Percentiles rank a stretch among this genome's conserved stretches.
These are phyloP conservation scores for Suillus fuscotomentosus DNA, from an alignment of 768 basidiomycete genomes.

Conservation along the genomic window DNA sequence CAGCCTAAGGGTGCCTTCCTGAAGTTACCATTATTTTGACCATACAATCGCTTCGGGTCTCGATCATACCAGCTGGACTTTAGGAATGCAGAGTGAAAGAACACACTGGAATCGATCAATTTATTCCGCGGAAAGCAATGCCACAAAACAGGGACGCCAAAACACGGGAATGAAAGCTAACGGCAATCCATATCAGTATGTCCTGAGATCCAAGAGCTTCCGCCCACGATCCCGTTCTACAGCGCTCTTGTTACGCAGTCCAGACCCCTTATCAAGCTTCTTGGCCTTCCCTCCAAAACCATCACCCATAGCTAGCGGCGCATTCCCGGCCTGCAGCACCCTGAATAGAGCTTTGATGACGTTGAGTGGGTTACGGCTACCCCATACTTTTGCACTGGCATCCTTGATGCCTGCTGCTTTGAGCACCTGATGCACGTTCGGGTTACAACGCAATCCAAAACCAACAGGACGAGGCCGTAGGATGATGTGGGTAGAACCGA, in stretches of 20 bases:
- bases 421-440: constrained; percentile 83
- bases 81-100: not conserved
- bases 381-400: constrained; percentile 92
- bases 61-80: not conserved
- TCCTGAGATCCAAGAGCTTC: constrained; percentile 66
- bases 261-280: constrained; percentile 72
- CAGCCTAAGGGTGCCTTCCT: not conserved
- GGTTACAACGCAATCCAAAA: constrained; percentile 90
- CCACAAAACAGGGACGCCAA: not conserved
- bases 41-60: not conserved
- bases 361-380: constrained; percentile 77
- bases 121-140: constrained; percentile 2
- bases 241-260: constrained; percentile 64
- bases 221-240: constrained; percentile 84
- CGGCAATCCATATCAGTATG: constrained; percentile 30
- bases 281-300: constrained; percentile 73
- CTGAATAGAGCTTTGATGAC: constrained; percentile 84
- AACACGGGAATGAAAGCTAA: not conserved
- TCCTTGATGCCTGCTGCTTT: constrained; percentile 96
- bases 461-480: constrained; percentile 84
- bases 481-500: constrained; percentile 78
- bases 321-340: constrained; percentile 83
- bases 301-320: constrained; percentile 78
- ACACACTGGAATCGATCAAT: constrained; percentile 11
- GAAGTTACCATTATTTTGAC: not conserved